Conservation (phyloP, 768 basidiomycete species). For the Daedaleopsis nitida region DNA sequence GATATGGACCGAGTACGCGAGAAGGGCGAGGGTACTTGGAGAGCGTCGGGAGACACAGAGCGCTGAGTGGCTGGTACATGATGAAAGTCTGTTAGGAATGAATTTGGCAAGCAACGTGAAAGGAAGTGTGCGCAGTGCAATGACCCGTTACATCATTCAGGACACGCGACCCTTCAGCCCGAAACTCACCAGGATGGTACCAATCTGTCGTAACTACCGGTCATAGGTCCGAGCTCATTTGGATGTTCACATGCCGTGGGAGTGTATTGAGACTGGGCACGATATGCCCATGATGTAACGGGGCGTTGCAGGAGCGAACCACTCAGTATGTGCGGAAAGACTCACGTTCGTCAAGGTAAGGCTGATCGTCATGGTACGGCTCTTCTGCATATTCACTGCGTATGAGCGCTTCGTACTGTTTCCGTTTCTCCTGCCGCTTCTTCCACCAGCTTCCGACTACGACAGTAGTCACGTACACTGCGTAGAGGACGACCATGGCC, state of each 20-base stretch:
- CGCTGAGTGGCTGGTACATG: constrained; percentile 4
- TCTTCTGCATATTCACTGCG: constrained; percentile 60
- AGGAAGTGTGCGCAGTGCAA: too few relatives aligned
- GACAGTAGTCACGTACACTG: constrained; percentile 76
- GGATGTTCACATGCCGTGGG: background rate
- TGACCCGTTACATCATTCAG: too few relatives aligned
- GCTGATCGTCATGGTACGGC: constrained; percentile 43
- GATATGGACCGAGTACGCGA: constrained; percentile 42
- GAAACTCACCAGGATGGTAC: too few relatives aligned
- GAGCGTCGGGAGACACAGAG: constrained; percentile 31
- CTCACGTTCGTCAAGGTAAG: constrained; percentile 69
- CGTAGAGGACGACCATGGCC: constrained; percentile 70
- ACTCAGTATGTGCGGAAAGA: constrained; percentile 2
- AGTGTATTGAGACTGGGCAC: too few relatives aligned
- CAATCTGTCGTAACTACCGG: too few relatives aligned
- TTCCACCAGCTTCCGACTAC: constrained; percentile 80
- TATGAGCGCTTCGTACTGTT: constrained; percentile 50
- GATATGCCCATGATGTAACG: background rate
- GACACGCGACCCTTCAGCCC: too few relatives aligned
- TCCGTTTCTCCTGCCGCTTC: constrained; percentile 50
- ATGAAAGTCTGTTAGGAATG: background rate
- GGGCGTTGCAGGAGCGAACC: too few relatives aligned
- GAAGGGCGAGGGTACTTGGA: constrained; percentile 22
- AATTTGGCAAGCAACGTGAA: background rate
- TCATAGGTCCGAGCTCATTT: background rate